Conservation (phyloP, 352 stramenopile genomes). For the Phytophthora cryptogea region DNA sequence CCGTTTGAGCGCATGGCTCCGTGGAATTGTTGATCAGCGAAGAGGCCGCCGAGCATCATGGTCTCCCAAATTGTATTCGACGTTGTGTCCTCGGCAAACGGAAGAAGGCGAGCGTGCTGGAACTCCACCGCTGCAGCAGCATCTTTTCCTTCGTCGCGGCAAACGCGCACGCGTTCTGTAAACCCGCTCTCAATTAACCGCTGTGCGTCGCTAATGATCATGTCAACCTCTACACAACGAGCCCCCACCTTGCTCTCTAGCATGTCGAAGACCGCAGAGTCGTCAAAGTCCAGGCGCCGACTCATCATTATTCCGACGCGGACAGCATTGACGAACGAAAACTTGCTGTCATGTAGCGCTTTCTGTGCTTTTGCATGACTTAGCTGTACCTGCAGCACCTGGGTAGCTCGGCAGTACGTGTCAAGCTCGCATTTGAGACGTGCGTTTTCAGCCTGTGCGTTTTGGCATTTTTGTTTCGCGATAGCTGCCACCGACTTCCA, state of each 20-base stretch:
- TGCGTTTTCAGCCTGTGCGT: constrained; percentile 14
- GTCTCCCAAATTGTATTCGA: constrained; percentile 18
- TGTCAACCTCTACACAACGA: constrained; percentile 1
- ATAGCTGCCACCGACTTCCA: constrained; percentile 25
- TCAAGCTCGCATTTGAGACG: constrained; percentile 10
- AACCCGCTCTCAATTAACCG: neutral
- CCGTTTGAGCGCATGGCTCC: neutral
- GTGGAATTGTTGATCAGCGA: neutral
- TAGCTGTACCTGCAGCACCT: constrained; percentile 8
- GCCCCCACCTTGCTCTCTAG: constrained; percentile 6
- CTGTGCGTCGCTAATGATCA: neutral
- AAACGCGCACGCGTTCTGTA: constrained; percentile 12
- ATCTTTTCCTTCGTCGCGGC: constrained; percentile 5
- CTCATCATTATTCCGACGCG: neutral
- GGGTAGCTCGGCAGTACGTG: constrained; percentile 1
- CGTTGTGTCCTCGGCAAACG: constrained; percentile 8
- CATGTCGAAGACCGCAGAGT: constrained; percentile 3
- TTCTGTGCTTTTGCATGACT: constrained; percentile 5
- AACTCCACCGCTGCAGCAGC: constrained; percentile 13
- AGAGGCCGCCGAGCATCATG: constrained; percentile 6
- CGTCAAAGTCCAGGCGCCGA: neutral
- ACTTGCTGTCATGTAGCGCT: neutral
- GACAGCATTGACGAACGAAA: neutral
- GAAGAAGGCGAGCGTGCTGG: constrained; percentile 13
- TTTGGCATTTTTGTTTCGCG: constrained; percentile 13